Evolutionary conservation across 2,329 filamentous ascomycete genomes (phyloP), one percentile per base, ranked within the genome.

Genomic region (Leptographium flavum): DNA sequence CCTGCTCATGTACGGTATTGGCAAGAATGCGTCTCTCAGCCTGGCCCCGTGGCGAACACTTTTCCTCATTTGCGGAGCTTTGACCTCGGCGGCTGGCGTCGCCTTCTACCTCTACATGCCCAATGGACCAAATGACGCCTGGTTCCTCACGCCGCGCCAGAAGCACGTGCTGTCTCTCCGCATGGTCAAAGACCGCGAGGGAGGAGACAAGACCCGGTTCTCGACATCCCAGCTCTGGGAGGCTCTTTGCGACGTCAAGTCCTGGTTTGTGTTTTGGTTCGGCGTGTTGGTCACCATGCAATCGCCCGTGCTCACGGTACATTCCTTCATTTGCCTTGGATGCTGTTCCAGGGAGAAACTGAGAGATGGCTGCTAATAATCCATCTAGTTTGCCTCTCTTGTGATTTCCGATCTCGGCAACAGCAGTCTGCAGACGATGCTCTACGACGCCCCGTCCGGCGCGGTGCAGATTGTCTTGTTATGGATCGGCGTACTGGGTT

Each of bases 1-100:
- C 25, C 49, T 70, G 5, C 57, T 70, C n/a, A 70, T 69, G 66
- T 71, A 71, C 50, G 67, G 68, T 31, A 68, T 73, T 43, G 69
- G 67, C 33, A 63, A 63, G 48, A 63, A 67, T 45, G 53, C 49
- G 0, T 52, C 53, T 3, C 52, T 65, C 3, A 43, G 57, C 0
- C 54, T 74, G 4, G 59, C 58, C 0, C 62, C 67, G 1, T 74
- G 70, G 70, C 57, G 68, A 30, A 55, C 60, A 0, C 54, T 73
- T 32, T 73, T 73, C 52, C 55, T 73, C 27, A 58, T 74, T 13
- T 71, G 65, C 46, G 70, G 70, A n/a, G 64, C 61, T 0, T 47
- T 71, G 8, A 73, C 70, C 0, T 51, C 59, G 2, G 55, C 57
- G 1, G 57, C 60, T 8, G 70, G 70, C 1, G 54, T 68, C 0